Evolutionary conservation across 495 filamentous ascomycete species (phyloP).

Genomic region (Talaromyces ruber): DNA sequence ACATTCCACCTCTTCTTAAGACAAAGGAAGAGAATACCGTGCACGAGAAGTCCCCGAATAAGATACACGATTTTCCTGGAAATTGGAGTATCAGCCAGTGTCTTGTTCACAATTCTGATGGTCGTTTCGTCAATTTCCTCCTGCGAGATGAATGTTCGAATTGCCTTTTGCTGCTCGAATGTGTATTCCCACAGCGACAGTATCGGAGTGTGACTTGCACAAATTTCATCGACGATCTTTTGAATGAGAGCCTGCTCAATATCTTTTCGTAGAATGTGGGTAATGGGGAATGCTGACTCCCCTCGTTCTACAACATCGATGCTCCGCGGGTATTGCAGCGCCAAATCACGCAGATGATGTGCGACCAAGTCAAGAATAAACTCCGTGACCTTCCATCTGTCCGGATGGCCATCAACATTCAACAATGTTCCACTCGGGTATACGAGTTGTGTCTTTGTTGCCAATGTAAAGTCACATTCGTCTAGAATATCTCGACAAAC

Average conservation of each 20-base stretch:
- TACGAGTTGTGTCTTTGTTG: slow-evolving; percentile 50
- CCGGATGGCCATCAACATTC: slow-evolving; percentile 46
- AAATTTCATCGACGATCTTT: slow-evolving; percentile 10
- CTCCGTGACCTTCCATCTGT: slow-evolving; percentile 52
- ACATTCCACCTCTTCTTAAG: slow-evolving; percentile 65
- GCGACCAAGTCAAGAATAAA: slow-evolving; percentile 37
- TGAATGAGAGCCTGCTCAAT: slow-evolving; percentile 8
- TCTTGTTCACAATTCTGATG: neutral
- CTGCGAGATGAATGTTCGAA: slow-evolving; percentile 10
- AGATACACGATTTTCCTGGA: slow-evolving; percentile 33
- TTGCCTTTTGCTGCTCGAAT: neutral
- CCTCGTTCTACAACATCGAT: slow-evolving; percentile 24
- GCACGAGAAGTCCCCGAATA: slow-evolving; percentile 51
- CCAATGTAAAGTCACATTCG: slow-evolving; percentile 56
- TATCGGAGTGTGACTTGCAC: slow-evolving; percentile 1
- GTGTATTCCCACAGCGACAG: slow-evolving; percentile 4
- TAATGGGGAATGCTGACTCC: slow-evolving; percentile 12
- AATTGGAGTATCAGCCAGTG: neutral
- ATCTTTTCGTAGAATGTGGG: slow-evolving; percentile 13
- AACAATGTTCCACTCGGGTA: slow-evolving; percentile 55
- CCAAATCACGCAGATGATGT: slow-evolving; percentile 13
- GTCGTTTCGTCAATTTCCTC: neutral
- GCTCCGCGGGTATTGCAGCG: slow-evolving; percentile 16
- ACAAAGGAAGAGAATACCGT: slow-evolving; percentile 44
- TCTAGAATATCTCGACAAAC: slow-evolving; percentile 50